These are phyloP conservation scores for Lasiosphaeria hispida DNA, from an alignment of 495 filamentous ascomycete species.

Conservation along the genomic window DNA sequence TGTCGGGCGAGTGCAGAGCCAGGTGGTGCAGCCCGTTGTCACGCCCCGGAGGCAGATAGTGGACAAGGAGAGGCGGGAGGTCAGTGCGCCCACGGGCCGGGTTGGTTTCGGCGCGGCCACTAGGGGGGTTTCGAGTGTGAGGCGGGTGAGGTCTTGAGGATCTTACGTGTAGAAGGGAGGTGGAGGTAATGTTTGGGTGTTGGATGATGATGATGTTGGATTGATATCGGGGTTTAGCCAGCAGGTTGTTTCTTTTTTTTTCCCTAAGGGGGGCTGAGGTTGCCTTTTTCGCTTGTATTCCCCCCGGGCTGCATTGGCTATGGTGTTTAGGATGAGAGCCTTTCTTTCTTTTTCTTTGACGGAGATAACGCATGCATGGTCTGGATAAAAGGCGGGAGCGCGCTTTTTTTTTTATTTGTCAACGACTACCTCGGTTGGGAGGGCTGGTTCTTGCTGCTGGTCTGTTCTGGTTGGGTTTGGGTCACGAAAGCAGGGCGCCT, in stretches of 20 bases:
- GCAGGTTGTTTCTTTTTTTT: neutral
- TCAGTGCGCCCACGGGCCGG: slow-evolving; percentile 40
- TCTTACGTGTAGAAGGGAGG: neutral
- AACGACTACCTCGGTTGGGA: no score
- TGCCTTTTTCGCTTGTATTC: neutral
- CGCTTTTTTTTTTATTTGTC: no score
- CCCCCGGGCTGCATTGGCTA: no score
- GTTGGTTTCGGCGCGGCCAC: neutral
- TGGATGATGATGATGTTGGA: neutral
- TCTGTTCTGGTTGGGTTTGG: no score
- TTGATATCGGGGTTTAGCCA: neutral
- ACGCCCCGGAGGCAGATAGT: slow-evolving; percentile 45
- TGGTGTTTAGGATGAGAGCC: no score
- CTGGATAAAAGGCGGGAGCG: no score
- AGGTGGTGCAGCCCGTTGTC: slow-evolving; percentile 17
- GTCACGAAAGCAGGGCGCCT: no score
- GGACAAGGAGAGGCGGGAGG: slow-evolving; percentile 36
- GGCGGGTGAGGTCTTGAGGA: slow-evolving; percentile 15
- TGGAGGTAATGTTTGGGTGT: neutral
- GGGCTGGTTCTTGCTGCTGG: no score
- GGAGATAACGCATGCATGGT: no score
- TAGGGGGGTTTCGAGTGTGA: slow-evolving; percentile 4
- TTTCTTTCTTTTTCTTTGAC: no score
- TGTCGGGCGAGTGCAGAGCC: slow-evolving; percentile 7
- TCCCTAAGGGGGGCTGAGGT: neutral